Base-by-base conservation (phyloP, 805 yeast genomes). In the Blastobotrys muscicola region DNA sequence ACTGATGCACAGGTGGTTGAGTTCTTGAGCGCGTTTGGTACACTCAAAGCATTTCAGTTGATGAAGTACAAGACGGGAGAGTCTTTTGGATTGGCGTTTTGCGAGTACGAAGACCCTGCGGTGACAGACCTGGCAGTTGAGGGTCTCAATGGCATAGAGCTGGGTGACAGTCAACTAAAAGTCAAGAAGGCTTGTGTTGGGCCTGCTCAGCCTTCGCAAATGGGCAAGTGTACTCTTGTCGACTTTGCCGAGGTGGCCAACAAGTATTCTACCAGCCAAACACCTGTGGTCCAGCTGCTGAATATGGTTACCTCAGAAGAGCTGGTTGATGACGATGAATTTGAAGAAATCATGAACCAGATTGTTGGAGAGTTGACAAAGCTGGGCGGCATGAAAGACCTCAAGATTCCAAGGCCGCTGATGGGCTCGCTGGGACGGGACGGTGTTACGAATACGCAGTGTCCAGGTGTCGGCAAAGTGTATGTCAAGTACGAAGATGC, bases 221-320 rank as follows among this genome's bases (percentile, higher is more conserved):
- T 29, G 43, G 57, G 38, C 54, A 49, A 46, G 53, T 65, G 55
- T 32, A 52, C 46, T n/a, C 50, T 58, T 30, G 62, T 61, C 14
- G 56, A 56, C 16, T 48, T 64, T 16, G 57, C 54, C 0, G 41
- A 58, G 12, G 37, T 60, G 7, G 53, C 54, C 23, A 48, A 57
- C 13, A 48, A 45, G 9, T 51, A 38, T 36, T 52, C 32, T 41
- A 54, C 33, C 8, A 42, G 37, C 36, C 50, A 32, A 40, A 53
- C 44, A 2, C 36, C 38, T 11, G 85, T 83, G 1, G 56, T 89
- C 6, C 77, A 82, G 44, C 61, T 87, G 3, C 58, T 84, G 32
- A 89, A 87, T 55, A 65, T 77, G 38, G 70, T 85, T 1, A 72
- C 81, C 2, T 72, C 80, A 1, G 76, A 76, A 31, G 94, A 84